These are phyloP conservation scores for Cylindrodendrum hubeiense DNA, from an alignment of 2,329 filamentous ascomycete genomes.

Conservation along the genomic window DNA sequence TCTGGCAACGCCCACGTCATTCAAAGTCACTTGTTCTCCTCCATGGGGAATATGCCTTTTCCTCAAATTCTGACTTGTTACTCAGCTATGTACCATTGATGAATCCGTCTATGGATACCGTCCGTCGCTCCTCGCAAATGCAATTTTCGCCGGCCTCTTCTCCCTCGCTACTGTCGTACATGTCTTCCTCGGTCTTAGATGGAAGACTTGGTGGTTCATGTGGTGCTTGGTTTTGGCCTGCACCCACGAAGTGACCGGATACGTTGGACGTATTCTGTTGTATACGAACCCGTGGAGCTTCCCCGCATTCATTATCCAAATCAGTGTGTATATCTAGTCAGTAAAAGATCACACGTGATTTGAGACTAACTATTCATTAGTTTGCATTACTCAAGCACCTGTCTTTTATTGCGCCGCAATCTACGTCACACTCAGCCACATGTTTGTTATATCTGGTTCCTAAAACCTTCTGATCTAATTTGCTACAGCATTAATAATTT, in stretches of 20 bases:
- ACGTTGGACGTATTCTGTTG: constrained; percentile 66
- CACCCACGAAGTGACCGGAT: constrained; percentile 68
- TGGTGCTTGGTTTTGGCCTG: constrained; percentile 63
- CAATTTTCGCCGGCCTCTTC: constrained; percentile 55
- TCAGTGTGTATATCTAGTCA: constrained; percentile 53
- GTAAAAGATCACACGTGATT: no score
- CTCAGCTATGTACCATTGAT: no score
- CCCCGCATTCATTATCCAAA: constrained; percentile 70
- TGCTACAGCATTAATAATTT: constrained; percentile 12
- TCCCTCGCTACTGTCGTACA: constrained; percentile 58
- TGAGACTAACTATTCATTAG: constrained; percentile 11
- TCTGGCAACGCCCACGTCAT: no score
- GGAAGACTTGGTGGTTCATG: constrained; percentile 56
- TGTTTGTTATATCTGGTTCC: no score
- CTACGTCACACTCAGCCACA: constrained; percentile 27
- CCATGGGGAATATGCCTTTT: no score
- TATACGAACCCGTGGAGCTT: constrained; percentile 67
- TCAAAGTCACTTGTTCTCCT: no score
- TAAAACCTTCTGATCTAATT: no score
- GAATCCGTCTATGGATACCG: no score
- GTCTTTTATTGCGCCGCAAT: constrained; percentile 33
- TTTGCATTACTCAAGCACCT: constrained; percentile 39
- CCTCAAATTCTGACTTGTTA: no score
- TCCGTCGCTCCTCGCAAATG: constrained; percentile 59
- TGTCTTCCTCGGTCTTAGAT: constrained; percentile 52